Percentiles rank a stretch among this genome's conserved stretches.
Conservation (phyloP, 495 filamentous ascomycete genomes). For the Trichoderma orchidacearum region DNA sequence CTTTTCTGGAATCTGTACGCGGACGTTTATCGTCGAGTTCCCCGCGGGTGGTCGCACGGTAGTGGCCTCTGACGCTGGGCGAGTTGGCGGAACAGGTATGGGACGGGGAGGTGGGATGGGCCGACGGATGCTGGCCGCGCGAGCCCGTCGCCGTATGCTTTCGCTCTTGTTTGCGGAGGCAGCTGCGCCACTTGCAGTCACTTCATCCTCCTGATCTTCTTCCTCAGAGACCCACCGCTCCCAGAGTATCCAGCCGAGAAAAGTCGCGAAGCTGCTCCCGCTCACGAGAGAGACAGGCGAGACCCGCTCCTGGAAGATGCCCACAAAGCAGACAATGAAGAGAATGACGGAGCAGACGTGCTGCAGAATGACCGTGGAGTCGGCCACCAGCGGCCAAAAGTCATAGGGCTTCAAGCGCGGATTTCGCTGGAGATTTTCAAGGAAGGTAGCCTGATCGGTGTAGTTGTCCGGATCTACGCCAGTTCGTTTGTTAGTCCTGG, state of each 20-base stretch:
- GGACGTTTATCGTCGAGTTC: conserved; percentile 22
- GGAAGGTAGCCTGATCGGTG: conserved; percentile 89
- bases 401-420: conserved; percentile 89
- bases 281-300: conserved; percentile 77
- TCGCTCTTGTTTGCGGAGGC: conserved; percentile 11
- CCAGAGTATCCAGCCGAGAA: conserved; percentile 82
- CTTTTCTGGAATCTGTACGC: background rate
- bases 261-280: conserved; percentile 68
- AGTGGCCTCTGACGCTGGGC: background rate
- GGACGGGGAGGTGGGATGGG: background rate
- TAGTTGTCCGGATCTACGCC: conserved; percentile 86
- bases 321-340: conserved; percentile 86
- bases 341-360: conserved; percentile 90
- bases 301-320: conserved; percentile 73
- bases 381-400: conserved; percentile 92
- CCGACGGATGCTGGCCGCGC: conserved; percentile 1
- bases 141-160: conserved; percentile 4
- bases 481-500: too few species aligned
- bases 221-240: conserved; percentile 71
- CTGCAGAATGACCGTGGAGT: conserved; percentile 92
- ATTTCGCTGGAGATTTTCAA: conserved; percentile 91
- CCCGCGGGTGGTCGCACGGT: conserved; percentile 16
- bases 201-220: conserved; percentile 30
- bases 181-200: conserved; percentile 18
- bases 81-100: background rate